These are phyloP conservation scores for Inga laurina DNA, from an alignment of 306 rosid species.

Conservation along the genomic window DNA sequence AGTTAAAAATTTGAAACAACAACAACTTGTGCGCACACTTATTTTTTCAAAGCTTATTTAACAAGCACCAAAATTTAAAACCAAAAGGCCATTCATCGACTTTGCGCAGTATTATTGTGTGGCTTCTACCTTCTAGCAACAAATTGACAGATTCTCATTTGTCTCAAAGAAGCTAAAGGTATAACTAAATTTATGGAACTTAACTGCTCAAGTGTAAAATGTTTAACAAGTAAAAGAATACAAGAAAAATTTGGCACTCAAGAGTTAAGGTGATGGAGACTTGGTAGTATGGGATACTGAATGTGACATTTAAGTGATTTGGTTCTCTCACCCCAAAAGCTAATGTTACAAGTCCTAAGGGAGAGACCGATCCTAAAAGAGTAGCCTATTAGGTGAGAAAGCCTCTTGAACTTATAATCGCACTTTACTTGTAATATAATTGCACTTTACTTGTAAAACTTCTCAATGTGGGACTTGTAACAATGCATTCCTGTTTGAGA, in stretches of 20 bases:
- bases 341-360: not conserved
- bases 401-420: no score
- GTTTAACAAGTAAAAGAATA: not conserved
- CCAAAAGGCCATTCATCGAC: not conserved
- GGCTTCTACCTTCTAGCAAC: constrained; percentile 20
- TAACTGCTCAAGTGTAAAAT: not conserved
- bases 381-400: not conserved
- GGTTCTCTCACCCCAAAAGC: not conserved
- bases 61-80: not conserved
- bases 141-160: not conserved
- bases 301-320: not conserved
- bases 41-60: not conserved
- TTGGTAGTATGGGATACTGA: not conserved
- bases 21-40: not conserved
- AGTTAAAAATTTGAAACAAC: constrained; percentile 7
- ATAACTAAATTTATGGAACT: not conserved
- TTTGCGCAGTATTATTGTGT: not conserved
- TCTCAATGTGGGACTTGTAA: no score
- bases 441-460: not conserved
- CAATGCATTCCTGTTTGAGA: no score
- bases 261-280: not conserved
- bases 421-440: no score
- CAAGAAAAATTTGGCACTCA: not conserved
- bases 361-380: not conserved
- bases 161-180: not conserved